Percentiles rank a stretch among this genome's conserved stretches.
Conservation (phyloP, 2,329 filamentous ascomycete species). For the Tolypocladium ovalisporum region DNA sequence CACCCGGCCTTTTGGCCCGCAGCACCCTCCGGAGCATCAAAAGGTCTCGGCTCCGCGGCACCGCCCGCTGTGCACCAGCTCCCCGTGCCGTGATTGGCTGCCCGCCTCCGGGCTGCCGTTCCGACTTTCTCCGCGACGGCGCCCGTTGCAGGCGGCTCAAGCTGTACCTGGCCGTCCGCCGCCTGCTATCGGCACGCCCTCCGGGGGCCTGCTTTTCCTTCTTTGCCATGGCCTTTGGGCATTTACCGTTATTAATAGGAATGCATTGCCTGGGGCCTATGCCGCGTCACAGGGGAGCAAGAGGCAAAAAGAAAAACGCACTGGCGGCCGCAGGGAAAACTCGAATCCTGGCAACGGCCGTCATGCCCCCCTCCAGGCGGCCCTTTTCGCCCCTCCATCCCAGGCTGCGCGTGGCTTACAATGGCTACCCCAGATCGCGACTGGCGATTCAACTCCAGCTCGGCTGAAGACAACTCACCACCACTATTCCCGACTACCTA, state of each 20-base stretch:
- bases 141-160: background rate
- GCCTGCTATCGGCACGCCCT: background rate
- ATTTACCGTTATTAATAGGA: background rate
- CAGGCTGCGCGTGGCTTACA: background rate
- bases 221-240: background rate
- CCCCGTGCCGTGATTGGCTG: slow-evolving; percentile 5
- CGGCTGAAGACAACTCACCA: background rate
- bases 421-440: background rate
- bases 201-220: background rate
- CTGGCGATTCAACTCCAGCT: background rate
- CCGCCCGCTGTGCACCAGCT: background rate
- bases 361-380: background rate
- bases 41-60: slow-evolving; percentile 11
- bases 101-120: slow-evolving; percentile 1
- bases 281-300: background rate
- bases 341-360: background rate
- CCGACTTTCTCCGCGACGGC: slow-evolving; percentile 9
- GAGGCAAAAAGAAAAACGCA: background rate
- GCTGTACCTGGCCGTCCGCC: background rate
- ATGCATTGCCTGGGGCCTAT: background rate
- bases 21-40: background rate
- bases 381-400: background rate
- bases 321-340: background rate
- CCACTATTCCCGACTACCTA: too few relatives aligned
- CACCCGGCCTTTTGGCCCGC: background rate